phyloP scores from a whole-genome alignment of 1,284 basidiomycete species.

The Microbotryum lychnidis-dioicae region DNA sequence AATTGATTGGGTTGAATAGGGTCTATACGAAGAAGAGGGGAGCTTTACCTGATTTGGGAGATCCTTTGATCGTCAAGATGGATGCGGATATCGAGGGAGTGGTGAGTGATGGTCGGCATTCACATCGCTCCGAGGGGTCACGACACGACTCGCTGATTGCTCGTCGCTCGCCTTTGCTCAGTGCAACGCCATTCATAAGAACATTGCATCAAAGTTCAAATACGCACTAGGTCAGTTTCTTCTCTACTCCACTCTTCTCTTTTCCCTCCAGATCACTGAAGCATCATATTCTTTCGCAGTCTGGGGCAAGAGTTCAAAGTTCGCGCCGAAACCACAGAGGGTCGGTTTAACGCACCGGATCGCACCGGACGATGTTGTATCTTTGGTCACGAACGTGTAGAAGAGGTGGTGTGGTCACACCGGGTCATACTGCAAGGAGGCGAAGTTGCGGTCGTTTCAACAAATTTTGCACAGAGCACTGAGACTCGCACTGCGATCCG shows the following conservation, averaged over 20 bases:
- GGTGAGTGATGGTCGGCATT: slow-evolving; percentile 9
- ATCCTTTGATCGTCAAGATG: slow-evolving; percentile 86
- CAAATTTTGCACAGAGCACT: too few species aligned
- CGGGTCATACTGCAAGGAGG: too few species aligned
- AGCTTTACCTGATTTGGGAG: slow-evolving; percentile 72
- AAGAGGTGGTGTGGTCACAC: not conserved
- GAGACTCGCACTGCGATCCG: too few species aligned
- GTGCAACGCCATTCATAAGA: slow-evolving; percentile 54
- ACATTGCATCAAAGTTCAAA: slow-evolving; percentile 45
- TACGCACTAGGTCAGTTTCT: slow-evolving; percentile 49
- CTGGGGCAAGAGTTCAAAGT: slow-evolving; percentile 32
- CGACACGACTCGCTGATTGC: not conserved
- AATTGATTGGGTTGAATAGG: slow-evolving; percentile 37
- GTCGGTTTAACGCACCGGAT: slow-evolving; percentile 74
- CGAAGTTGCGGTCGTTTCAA: too few species aligned
- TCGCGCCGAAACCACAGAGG: slow-evolving; percentile 81
- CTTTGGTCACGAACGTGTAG: slow-evolving; percentile 24
- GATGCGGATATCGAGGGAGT: slow-evolving; percentile 85
- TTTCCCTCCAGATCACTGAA: not conserved
- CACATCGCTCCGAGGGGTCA: not conserved
- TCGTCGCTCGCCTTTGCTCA: slow-evolving; percentile 35
- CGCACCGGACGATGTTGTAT: slow-evolving; percentile 71
- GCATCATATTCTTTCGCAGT: not conserved
- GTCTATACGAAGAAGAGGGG: slow-evolving; percentile 94
- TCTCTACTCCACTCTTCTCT: slow-evolving; percentile 47